Percentiles rank a stretch among this genome's conserved stretches.
phyloP scores from a whole-genome alignment of 345 rosid species.

The Sisymbrium irio region DNA sequence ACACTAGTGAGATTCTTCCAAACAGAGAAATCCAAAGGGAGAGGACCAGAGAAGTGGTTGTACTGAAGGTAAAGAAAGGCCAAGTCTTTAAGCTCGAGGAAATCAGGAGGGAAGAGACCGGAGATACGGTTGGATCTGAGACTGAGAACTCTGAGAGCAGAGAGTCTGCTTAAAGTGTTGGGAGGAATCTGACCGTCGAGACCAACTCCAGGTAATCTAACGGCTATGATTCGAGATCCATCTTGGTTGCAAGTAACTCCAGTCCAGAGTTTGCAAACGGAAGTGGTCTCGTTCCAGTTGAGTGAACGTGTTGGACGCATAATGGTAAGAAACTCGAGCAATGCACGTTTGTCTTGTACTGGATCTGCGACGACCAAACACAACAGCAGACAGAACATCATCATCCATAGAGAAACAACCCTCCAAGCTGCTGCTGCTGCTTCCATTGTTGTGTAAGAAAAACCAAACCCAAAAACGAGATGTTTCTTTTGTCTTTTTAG shows the following conservation, averaged over 20 bases:
- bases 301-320: conserved; percentile 64
- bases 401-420: conserved; percentile 29
- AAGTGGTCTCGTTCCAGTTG: conserved; percentile 62
- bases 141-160: conserved; percentile 66
- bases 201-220: conserved; percentile 87
- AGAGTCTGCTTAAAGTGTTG: conserved; percentile 74
- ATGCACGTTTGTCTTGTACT: conserved; percentile 70
- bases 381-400: conserved; percentile 33
- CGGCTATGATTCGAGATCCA: conserved; percentile 57
- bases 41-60: conserved; percentile 64
- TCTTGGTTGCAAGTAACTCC: conserved; percentile 77
- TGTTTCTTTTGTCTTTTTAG: conserved; percentile 42
- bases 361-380: conserved; percentile 47
- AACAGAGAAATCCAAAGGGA: conserved; percentile 68
- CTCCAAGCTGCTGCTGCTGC: too few relatives aligned
- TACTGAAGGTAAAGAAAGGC: conserved; percentile 76
- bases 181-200: conserved; percentile 78
- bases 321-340: conserved; percentile 64
- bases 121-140: conserved; percentile 80
- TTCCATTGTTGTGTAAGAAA: conserved; percentile 19
- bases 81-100: conserved; percentile 56
- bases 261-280: conserved; percentile 69
- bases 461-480: conserved; percentile 40
- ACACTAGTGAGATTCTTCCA: conserved; percentile 74
- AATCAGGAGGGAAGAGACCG: conserved; percentile 69